A percentile compares a stretch with the other conserved stretches of the same genome.
These are phyloP conservation scores for Stenogyne calaminthoides DNA, from an alignment of 305 asterid genomes.

Conservation along the genomic window DNA sequence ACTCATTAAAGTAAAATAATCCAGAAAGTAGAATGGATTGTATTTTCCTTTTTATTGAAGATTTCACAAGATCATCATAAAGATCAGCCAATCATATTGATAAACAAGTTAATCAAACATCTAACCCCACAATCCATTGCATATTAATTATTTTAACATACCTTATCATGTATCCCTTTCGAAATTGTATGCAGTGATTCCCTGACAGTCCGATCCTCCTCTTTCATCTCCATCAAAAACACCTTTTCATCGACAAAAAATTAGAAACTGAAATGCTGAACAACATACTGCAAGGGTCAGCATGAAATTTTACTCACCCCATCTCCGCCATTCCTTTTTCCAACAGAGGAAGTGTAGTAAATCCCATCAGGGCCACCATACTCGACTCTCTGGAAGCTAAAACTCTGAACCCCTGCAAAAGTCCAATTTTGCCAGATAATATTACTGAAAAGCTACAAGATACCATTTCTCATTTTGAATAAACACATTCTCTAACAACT, in stretches of 20 bases:
- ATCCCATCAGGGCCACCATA: constrained; percentile 67
- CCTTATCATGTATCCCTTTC: constrained; percentile 76
- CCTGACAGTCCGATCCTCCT: constrained; percentile 64
- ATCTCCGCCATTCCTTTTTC: constrained; percentile 66
- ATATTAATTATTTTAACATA: constrained; percentile 16
- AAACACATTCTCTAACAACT: neutral
- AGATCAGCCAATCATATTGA: neutral
- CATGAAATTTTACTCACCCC: constrained; percentile 60
- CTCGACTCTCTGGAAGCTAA: constrained; percentile 57
- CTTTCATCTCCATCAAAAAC: constrained; percentile 70
- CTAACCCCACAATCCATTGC: neutral
- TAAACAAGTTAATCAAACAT: neutral
- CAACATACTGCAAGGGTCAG: neutral
- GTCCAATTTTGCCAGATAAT: constrained; percentile 5
- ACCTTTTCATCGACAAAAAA: constrained; percentile 45
- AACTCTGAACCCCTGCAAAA: constrained; percentile 50
- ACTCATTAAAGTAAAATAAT: neutral
- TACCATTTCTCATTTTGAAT: neutral
- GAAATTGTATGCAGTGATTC: constrained; percentile 78
- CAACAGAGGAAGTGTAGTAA: constrained; percentile 63
- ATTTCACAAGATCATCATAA: neutral
- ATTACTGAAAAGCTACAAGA: neutral
- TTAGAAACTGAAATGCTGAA: neutral
- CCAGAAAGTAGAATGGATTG: neutral
- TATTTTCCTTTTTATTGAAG: neutral